Conservation (phyloP, 805 yeast species). For the Wickerhamiella kurtzmanii region DNA sequence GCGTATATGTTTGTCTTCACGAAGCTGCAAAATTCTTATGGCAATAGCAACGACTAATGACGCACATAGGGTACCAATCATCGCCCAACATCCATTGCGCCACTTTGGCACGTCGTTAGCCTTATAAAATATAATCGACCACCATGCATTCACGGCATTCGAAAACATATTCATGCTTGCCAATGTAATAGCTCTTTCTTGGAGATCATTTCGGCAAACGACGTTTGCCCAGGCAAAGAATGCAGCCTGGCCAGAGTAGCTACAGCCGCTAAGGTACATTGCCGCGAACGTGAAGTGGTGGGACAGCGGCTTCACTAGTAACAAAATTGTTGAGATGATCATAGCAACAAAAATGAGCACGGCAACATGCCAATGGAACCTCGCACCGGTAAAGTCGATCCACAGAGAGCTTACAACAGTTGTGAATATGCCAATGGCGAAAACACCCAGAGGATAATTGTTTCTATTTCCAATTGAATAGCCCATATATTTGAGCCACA, state of each 20-base stretch:
- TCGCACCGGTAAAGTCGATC: background rate
- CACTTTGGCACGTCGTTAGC: background rate
- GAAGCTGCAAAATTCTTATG: background rate
- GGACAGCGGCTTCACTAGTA: constrained; percentile 1
- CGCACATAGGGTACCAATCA: background rate
- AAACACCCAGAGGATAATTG: background rate
- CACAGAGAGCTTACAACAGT: background rate
- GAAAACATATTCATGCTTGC: constrained; percentile 1
- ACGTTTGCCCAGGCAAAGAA: constrained; percentile 1
- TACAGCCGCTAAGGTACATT: background rate
- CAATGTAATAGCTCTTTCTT: background rate
- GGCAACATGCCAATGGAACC: background rate
- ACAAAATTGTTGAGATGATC: background rate
- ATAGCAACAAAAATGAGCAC: background rate
- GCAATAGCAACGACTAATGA: background rate
- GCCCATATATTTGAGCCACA: background rate
- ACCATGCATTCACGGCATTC: constrained; percentile 1
- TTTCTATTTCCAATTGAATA: background rate
- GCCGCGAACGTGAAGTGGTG: background rate
- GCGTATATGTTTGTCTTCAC: background rate
- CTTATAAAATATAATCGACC: background rate
- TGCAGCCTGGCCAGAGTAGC: background rate
- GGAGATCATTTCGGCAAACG: background rate
- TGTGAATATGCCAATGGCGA: background rate
- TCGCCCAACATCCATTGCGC: background rate